Evolutionary conservation across 2,329 filamentous ascomycete genomes (phyloP), one percentile per base, ranked within the genome.

Genomic region (Tolypocladium capitatum): DNA sequence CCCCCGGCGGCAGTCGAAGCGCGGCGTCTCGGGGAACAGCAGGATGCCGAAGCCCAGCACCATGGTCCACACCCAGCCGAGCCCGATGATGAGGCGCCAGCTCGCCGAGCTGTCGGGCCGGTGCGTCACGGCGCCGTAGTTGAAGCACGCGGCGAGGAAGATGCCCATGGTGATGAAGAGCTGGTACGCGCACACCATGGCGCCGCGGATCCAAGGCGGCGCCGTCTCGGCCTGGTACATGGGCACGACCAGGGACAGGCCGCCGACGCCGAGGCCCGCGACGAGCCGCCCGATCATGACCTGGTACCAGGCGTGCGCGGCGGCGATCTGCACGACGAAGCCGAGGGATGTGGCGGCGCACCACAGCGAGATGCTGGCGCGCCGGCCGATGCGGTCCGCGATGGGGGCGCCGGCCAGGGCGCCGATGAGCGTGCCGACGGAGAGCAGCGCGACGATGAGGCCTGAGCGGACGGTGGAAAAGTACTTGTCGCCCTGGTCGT

Each of bases 181-280:
- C 65, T 86, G 83, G 62, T 86, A 86, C 13, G 73, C 74, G 43
- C 74, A 74, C 44, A 86, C 77, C 52, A 86, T 71, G 5, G 77
- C 71, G 48, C 80, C 82, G 53, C 83, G 74, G 45, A 86, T 77
- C 60, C 78, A 79, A 14, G 78, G 72, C 0, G 83, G 83, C 0
- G 79, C 77, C 6, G 75, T 83, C 63, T 87, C 83, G n/a, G 76
- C 76, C 56, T 85, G 81, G 59, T 84, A 86, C 78, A 86, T 81
- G n/a, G 81, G 80, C 0, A 82, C 80, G 13, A 81, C 63, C 5
- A 84, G 74, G 10, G 75, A 80, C 2, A 85, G 63, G 0, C 75
- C 77, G 47, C 83, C 83, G 38, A 87, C 80, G 14, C 81, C 81
- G 1, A 85, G 67, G 46, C 83, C 83, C 14, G 80, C 76, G 16